A percentile compares a stretch with the other conserved stretches of the same genome.
These are phyloP conservation scores for Ensete glaucum DNA, from an alignment of 176 grass and related monocot species.

Conservation along the genomic window DNA sequence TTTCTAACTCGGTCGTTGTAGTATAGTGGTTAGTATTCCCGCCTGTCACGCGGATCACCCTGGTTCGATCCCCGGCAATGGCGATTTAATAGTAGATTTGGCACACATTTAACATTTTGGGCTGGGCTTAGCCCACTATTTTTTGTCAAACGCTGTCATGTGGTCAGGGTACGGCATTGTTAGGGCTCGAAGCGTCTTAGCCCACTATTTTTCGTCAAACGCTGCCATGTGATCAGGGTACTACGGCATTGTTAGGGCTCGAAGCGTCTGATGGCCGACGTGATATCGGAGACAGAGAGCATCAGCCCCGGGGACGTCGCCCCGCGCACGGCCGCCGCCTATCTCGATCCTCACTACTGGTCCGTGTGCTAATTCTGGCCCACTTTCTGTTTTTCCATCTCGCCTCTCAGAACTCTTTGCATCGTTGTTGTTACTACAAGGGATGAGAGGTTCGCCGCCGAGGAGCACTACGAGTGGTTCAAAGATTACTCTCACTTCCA, in stretches of 20 bases:
- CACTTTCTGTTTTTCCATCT: background rate
- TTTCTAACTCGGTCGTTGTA: conserved; percentile 39
- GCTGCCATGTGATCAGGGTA: no score
- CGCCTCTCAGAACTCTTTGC: background rate
- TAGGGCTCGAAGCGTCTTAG: background rate
- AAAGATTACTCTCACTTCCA: conserved; percentile 93
- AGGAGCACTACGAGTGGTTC: conserved; percentile 95
- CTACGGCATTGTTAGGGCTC: background rate
- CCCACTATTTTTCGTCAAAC: no score
- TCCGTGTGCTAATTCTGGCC: background rate
- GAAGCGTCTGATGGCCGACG: background rate
- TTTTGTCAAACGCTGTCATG: no score
- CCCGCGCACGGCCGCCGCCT: background rate
- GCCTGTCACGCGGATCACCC: conserved; percentile 88
- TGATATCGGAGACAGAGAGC: background rate
- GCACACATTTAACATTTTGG: no score
- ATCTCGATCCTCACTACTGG: conserved; percentile 4
- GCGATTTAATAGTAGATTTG: background rate
- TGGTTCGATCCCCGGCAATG: conserved; percentile 75
- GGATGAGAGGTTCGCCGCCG: conserved; percentile 71
- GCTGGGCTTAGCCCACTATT: no score
- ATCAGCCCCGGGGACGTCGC: background rate
- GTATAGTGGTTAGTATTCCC: conserved; percentile 92
- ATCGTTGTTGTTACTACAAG: conserved; percentile 17
- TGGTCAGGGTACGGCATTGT: no score